Conservation (phyloP, 306 rosid species). For the Cucumis cinereus region DNA sequence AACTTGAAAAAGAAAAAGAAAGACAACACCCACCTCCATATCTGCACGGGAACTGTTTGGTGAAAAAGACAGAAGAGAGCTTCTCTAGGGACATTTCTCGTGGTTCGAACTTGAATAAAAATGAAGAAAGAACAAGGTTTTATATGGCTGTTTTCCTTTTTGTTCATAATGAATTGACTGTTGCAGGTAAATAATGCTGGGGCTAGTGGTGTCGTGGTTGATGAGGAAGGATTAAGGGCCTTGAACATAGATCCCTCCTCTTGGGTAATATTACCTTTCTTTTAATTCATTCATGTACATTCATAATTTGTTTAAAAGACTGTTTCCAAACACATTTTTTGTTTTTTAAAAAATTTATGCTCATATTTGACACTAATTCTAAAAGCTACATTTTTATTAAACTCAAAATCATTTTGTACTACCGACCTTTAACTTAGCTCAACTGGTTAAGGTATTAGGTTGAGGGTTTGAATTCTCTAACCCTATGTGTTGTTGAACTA, state of each 20-base stretch:
- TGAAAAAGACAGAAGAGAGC: too few relatives aligned
- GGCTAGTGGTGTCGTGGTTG: slow-evolving; percentile 24
- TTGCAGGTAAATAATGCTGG: slow-evolving; percentile 50
- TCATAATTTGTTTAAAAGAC: not conserved
- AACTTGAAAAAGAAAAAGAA: too few relatives aligned
- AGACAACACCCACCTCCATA: too few relatives aligned
- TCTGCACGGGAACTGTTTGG: too few relatives aligned
- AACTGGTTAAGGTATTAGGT: not conserved
- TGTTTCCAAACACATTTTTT: not conserved
- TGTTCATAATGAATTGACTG: not conserved
- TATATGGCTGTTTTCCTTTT: not conserved
- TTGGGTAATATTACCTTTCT: slow-evolving; percentile 22
- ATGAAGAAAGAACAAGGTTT: not conserved
- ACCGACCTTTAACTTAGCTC: not conserved
- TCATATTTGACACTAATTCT: not conserved
- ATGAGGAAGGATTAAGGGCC: slow-evolving; percentile 28
- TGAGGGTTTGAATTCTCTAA: too few relatives aligned
- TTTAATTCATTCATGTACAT: not conserved
- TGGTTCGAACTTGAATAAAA: not conserved
- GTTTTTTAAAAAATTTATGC: too few relatives aligned
- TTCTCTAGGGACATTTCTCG: too few relatives aligned
- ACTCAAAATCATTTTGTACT: not conserved
- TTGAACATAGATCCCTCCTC: slow-evolving; percentile 23
- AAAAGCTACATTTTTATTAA: not conserved
- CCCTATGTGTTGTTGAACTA: too few relatives aligned